These are phyloP conservation scores for Syzygium syzygioides DNA, from an alignment of 441 rosid genomes.

Conservation along the genomic window DNA sequence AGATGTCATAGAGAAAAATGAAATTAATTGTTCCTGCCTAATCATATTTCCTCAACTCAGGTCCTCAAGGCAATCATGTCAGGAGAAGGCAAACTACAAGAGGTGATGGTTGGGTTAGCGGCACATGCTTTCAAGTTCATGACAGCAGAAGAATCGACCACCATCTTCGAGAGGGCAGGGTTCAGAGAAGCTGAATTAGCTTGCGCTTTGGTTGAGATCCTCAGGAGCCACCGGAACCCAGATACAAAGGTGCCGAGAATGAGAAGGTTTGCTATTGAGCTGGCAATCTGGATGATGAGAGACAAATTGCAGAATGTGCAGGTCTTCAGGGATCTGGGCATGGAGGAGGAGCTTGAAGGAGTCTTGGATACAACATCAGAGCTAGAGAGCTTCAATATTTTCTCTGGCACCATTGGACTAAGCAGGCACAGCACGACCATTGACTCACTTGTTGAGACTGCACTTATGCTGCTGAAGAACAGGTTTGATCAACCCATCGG, in stretches of 20 bases:
- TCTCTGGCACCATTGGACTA: slow-evolving; percentile 80
- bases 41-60: slow-evolving; percentile 25
- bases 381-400: slow-evolving; percentile 79
- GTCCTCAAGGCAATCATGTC: slow-evolving; percentile 55
- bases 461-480: slow-evolving; percentile 40
- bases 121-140: slow-evolving; percentile 56
- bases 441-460: slow-evolving; percentile 62
- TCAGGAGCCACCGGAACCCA: slow-evolving; percentile 49
- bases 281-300: slow-evolving; percentile 83
- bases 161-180: slow-evolving; percentile 34
- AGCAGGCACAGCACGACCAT: slow-evolving; percentile 64
- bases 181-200: slow-evolving; percentile 43
- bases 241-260: slow-evolving; percentile 66
- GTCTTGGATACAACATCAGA: slow-evolving; percentile 81
- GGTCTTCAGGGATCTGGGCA: slow-evolving; percentile 38
- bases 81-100: slow-evolving; percentile 58
- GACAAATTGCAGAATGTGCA: slow-evolving; percentile 24
- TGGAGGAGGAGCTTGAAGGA: slow-evolving; percentile 58
- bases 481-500: neutral
- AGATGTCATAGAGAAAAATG: neutral
- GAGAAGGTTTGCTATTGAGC: slow-evolving; percentile 72
- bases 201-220: slow-evolving; percentile 35
- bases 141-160: slow-evolving; percentile 44
- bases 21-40: neutral
- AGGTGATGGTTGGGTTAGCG: slow-evolving; percentile 89